phyloP scores from a whole-genome alignment of 164 flowering plant genomes.

The Stephania cephalantha region DNA sequence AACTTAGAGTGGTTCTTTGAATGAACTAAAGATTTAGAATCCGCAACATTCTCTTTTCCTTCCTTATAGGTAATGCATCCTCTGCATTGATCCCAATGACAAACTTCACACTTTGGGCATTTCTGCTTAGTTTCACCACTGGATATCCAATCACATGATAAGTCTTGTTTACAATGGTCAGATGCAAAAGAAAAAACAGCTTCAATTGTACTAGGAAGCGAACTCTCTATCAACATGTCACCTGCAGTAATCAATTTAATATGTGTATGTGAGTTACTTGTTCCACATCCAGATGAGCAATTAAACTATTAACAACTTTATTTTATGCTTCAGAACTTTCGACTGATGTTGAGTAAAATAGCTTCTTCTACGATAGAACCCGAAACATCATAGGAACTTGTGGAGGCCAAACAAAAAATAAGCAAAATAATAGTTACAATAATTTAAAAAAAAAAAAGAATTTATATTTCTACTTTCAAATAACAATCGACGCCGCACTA shows the following conservation, averaged over 20 bases:
- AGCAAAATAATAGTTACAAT: neutral
- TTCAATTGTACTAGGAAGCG: constrained; percentile 36
- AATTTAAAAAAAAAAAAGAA: no score
- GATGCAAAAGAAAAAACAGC: constrained; percentile 29
- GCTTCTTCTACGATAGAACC: neutral
- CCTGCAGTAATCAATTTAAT: constrained; percentile 16
- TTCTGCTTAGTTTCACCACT: constrained; percentile 35
- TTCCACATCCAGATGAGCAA: constrained; percentile 9
- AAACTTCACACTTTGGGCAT: constrained; percentile 24
- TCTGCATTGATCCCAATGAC: constrained; percentile 22
- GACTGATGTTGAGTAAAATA: neutral
- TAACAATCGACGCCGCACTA: no score
- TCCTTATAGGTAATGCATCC: constrained; percentile 14
- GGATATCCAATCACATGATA: constrained; percentile 32
- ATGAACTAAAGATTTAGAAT: constrained; percentile 14
- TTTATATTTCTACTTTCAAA: no score
- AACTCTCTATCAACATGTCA: constrained; percentile 45
- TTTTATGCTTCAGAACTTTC: constrained; percentile 1
- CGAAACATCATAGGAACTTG: neutral
- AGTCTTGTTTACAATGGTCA: constrained; percentile 29
- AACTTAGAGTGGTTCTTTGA: constrained; percentile 25
- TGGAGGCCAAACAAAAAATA: neutral
- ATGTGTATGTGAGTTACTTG: constrained; percentile 11
- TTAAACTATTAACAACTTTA: constrained; percentile 4
- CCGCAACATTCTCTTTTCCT: neutral